phyloP scores from a whole-genome alignment of 345 rosid genomes.

The Pugionium dolabratum region DNA sequence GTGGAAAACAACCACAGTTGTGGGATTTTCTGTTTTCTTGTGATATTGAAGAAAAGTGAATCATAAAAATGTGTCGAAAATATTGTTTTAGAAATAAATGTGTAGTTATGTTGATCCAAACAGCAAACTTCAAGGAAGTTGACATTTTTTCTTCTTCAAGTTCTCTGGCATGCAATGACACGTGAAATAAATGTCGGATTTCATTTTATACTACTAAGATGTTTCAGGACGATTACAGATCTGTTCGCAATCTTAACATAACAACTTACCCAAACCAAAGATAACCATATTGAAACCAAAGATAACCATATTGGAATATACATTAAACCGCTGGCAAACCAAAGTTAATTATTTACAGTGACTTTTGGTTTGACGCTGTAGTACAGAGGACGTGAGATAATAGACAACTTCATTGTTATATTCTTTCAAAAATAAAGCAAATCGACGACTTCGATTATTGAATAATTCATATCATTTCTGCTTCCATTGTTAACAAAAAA shows the following conservation, averaged over 20 bases:
- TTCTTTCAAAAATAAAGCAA: no score
- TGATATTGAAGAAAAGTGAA: neutral
- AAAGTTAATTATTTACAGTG: neutral
- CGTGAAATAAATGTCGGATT: slow-evolving; percentile 5
- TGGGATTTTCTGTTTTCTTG: neutral
- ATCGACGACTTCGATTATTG: no score
- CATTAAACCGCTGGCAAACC: slow-evolving; percentile 13
- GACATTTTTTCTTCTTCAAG: slow-evolving; percentile 12
- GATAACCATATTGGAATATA: neutral
- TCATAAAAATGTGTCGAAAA: neutral
- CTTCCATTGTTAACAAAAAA: no score
- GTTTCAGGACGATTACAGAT: no score
- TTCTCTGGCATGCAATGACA: slow-evolving; percentile 30
- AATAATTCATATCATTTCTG: no score
- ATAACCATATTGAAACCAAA: neutral
- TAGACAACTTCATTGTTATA: neutral
- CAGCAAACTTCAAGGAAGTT: neutral
- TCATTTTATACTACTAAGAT: neutral
- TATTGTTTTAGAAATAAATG: neutral
- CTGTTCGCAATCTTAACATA: neutral
- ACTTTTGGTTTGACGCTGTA: neutral
- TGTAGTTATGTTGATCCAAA: slow-evolving; percentile 5
- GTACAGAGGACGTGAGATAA: neutral
- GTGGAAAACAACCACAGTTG: slow-evolving; percentile 14
- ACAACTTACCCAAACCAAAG: neutral